Base-by-base conservation (phyloP, 768 basidiomycete genomes). In the Naganishia friedmannii region DNA sequence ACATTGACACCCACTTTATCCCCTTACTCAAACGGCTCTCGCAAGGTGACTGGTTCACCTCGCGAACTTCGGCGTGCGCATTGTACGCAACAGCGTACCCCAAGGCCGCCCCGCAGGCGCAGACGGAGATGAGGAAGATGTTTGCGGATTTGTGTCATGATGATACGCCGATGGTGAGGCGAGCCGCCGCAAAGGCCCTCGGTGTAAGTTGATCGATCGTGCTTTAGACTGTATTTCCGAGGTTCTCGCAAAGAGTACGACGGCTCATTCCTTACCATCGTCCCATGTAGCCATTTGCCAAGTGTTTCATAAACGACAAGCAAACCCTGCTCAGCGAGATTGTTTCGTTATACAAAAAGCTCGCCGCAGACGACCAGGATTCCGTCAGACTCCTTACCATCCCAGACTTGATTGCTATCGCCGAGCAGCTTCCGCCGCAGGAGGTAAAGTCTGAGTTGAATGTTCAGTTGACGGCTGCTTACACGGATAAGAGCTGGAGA, bases 11-110 rank as follows among this genome's bases (percentile, higher is more conserved):
- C 78, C 87, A 87, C 80, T 95, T 93, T 83, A 88, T 98, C 70
- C 96, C 96, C 65, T 85, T 99, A 67, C 81, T 98, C 70, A 90
- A 89, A 78, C 88, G 93, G 66, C 86, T 99, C 65, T 89, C 93
- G 2, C 86, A 87, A 69, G 96, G 94, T 70, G 95, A 98, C 82
- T 99, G 96, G 96, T 98, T 98, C 84, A 98, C 96, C 15, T 94
- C 93, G 6, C 87, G 96, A 69, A 96, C 93, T 48, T 97, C 95
- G 28, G 91, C 95, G 46, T 93, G 93, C 70, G 91, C 95, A 10
- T 86, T 99, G 23, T 98, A 91, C 82, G 87, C 93, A 19, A 88
- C 93, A 15, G 91, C 92, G 39, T 99, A 98, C 80, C 83, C 87
- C 34, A 76, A 73, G 63, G 81, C 82, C 0, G 58, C 74, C 4